Evolutionary conservation across 306 rosid genomes (phyloP).

Genomic region (Vicia villosa): DNA sequence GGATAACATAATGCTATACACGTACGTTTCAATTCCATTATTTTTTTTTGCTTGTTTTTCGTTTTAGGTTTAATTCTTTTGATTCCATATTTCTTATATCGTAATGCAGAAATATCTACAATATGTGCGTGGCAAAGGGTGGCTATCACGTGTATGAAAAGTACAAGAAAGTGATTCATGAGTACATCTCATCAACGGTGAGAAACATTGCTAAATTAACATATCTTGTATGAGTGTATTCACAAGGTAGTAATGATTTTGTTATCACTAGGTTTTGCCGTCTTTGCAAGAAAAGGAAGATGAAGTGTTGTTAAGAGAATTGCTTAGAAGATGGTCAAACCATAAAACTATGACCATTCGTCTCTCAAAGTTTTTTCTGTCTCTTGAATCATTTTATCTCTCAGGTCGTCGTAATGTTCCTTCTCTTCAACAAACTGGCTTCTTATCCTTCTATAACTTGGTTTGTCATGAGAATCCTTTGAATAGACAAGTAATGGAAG

Average conservation of each 20-base stretch:
- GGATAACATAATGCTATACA: background rate
- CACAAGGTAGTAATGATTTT: background rate
- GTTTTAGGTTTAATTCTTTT: background rate
- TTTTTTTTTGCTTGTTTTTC: background rate
- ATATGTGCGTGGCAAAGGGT: background rate
- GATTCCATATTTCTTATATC: background rate
- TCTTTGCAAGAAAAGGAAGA: constrained; percentile 72
- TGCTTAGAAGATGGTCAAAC: constrained; percentile 82
- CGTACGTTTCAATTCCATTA: background rate
- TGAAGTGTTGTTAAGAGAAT: constrained; percentile 66
- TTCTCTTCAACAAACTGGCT: constrained; percentile 63
- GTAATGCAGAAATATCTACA: background rate
- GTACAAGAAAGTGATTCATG: background rate
- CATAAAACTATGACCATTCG: constrained; percentile 70
- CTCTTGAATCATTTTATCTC: constrained; percentile 56
- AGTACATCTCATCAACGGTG: background rate
- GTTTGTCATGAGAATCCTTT: constrained; percentile 57
- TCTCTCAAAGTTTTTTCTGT: constrained; percentile 61
- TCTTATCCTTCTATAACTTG: constrained; percentile 64
- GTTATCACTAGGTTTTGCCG: constrained; percentile 55
- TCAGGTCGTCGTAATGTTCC: constrained; percentile 62
- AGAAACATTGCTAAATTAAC: too few relatives aligned
- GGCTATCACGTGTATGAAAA: background rate
- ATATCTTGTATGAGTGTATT: too few relatives aligned
- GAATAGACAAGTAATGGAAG: constrained; percentile 63